Base-by-base conservation (phyloP, 2,329 filamentous ascomycete species). In the Didymella arachidicola region DNA sequence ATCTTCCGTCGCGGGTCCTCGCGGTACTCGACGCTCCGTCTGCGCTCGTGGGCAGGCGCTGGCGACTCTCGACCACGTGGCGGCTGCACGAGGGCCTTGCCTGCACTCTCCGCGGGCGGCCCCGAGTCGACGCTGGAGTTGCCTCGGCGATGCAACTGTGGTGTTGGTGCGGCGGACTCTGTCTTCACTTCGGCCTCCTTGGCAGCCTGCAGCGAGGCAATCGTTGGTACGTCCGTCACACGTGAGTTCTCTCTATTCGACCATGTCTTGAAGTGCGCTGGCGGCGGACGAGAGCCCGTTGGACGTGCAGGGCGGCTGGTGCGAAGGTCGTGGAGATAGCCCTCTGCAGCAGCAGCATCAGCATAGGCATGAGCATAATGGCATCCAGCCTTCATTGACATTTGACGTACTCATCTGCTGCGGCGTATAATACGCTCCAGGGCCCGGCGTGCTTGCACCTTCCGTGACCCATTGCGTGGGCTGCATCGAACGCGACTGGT, bases 1-100 rank as follows among this genome's bases (percentile, higher is more conserved):
- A 92, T 89, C 74, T 90, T 91, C 67, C 90, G 81, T 71, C 87
- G 86, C 18, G 89, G 89, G 56, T 87, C 85, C 75, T 93, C 90
- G 55, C 91, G 81, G 22, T 52, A 52, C 49, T 52, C 39, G 29
- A 52, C 39, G 59, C 83, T 90, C 7, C 87, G 85, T 16, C 89
- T 86, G 47, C 89, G 67, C 55, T 69, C 66, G 22, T 67, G 65
- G 22, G 49, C 27, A 22, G 41, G 41, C 22, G 19, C 25, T 11
- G 18, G 11, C 47, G 59, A 59, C 38, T 59, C 83, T 79, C 57
- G 85, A 83, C 54, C 68, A 7, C 67, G 69, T 27, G 74, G 73
- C 41, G 71, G 69, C 61, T 72, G 72, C 12, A 76, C 74, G 16
- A 77, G 64, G 7, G 77, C 71, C 26, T 74, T 66, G 22, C 74